These are phyloP conservation scores for Annulohypoxylon nitens DNA, from an alignment of 495 filamentous ascomycete genomes.

Conservation along the genomic window DNA sequence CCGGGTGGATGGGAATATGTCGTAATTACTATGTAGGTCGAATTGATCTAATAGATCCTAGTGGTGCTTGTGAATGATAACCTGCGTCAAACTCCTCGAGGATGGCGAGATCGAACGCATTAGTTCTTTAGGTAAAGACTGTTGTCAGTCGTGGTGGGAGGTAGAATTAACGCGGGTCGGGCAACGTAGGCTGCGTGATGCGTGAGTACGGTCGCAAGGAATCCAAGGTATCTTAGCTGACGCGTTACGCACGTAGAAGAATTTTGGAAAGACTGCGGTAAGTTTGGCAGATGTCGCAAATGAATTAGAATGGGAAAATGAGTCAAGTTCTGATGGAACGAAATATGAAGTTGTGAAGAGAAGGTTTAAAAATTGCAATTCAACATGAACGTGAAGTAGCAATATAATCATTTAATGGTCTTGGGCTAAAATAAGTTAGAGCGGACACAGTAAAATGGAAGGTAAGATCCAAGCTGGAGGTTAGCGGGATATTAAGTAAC, in stretches of 20 bases:
- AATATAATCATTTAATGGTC: conserved; percentile 18
- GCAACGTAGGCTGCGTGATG: conserved; percentile 6
- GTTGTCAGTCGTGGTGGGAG: not conserved
- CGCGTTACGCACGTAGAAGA: not conserved
- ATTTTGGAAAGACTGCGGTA: not conserved
- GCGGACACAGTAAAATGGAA: not conserved
- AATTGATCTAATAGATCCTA: not conserved
- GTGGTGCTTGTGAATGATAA: not conserved
- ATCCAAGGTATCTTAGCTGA: not conserved
- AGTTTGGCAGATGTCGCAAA: not conserved
- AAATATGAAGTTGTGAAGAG: not conserved
- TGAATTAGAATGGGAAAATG: conserved; percentile 4
- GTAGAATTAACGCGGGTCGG: conserved; percentile 9
- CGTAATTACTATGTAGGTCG: not conserved
- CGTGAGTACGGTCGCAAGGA: conserved; percentile 1
- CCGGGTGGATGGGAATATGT: not conserved
- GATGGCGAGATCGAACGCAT: not conserved
- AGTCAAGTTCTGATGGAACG: conserved; percentile 14
- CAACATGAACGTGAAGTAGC: conserved; percentile 13
- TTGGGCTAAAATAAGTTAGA: conserved; percentile 16
- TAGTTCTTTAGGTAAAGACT: not conserved
- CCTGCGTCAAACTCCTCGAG: not conserved
- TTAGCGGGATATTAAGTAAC: not conserved
- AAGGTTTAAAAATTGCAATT: not conserved
- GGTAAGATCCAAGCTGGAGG: conserved; percentile 11